phyloP scores from a whole-genome alignment of 2,329 filamentous ascomycete species.

The Periconia sp. region DNA sequence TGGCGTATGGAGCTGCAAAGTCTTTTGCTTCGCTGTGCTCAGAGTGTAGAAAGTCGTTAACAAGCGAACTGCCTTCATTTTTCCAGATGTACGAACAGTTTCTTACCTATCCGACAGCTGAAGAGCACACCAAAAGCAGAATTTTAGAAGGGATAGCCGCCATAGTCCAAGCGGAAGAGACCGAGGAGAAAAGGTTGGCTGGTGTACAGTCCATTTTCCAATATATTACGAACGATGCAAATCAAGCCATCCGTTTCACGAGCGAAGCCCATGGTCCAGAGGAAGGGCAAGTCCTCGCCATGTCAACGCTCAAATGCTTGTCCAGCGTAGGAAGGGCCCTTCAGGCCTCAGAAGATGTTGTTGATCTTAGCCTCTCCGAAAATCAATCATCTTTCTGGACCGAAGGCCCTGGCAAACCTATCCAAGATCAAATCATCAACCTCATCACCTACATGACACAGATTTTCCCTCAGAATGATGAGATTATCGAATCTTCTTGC shows the following conservation, averaged over 20 bases:
- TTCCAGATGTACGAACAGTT: slow-evolving; percentile 71
- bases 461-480: slow-evolving; percentile 62
- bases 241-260: slow-evolving; percentile 32
- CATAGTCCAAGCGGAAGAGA: slow-evolving; percentile 71
- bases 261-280: slow-evolving; percentile 40
- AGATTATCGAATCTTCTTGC: slow-evolving; percentile 73
- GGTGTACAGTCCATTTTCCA: slow-evolving; percentile 61
- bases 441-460: slow-evolving; percentile 54
- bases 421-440: slow-evolving; percentile 56
- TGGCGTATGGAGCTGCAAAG: slow-evolving; percentile 70
- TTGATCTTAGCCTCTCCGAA: slow-evolving; percentile 65
- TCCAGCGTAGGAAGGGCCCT: slow-evolving; percentile 71
- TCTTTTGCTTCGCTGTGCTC: slow-evolving; percentile 75
- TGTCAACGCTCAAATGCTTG: slow-evolving; percentile 67
- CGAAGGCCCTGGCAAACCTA: slow-evolving; percentile 48
- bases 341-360: slow-evolving; percentile 67
- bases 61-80: slow-evolving; percentile 67
- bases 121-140: slow-evolving; percentile 71
- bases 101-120: slow-evolving; percentile 59
- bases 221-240: slow-evolving; percentile 65
- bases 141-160: slow-evolving; percentile 74
- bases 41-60: slow-evolving; percentile 71
- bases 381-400: slow-evolving; percentile 51
- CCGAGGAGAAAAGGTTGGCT: slow-evolving; percentile 56
- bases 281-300: slow-evolving; percentile 46